Evolutionary conservation across 805 yeast genomes (phyloP), one percentile per base, ranked within the genome.

Genomic region (Cyberlindnera misumaiensis): DNA sequence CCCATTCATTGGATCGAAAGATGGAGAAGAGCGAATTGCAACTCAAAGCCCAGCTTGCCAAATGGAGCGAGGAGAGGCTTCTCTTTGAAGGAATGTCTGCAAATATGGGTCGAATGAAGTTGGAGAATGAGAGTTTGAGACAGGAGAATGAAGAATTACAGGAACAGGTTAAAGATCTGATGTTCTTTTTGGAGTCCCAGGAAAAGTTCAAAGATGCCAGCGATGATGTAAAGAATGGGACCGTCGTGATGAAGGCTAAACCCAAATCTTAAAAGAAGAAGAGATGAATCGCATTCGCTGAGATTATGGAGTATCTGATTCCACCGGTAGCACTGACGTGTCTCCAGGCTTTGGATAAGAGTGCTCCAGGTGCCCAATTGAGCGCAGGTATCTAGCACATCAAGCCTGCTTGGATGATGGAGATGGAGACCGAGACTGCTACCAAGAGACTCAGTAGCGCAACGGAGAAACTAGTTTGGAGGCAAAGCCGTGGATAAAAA

Each of bases 101-200:
- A 17, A 68, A 68, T 36, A 43, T 75, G 6, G 72, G 65, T 16
- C 47, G 47, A 3, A 35, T 73, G 4, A 43, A 56, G 15, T 25
- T 38, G 25, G 52, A 59, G 15, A 66, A 67, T 30, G 49, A 58
- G 12, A 41, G 46, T 15, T 40, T 77, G 20, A 58, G 60, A 31
- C 42, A 42, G 3, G 63, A 69, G 34, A 77, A 72, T 11, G 55
- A 53, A 10, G 84, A 76, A 3, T 53, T 81, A 24, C 56, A 68
- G 32, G 86, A 80, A 30, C 85, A 82, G 54, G 77, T 77, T 3
- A 73, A 69, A 22, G 96, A 87, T 56, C 57, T 87, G 38, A 84
- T 88, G 95, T 82, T 85, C 45, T 85, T 67, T 52, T 59, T 87
- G 29, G 90, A 83, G 42, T 70, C 83, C 0, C 83, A 75, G 53